Evolutionary conservation across 371 early-diverging fungal genomes (phyloP), one percentile per base, ranked within the genome.

Genomic region (Dichotomocladium elegans): DNA sequence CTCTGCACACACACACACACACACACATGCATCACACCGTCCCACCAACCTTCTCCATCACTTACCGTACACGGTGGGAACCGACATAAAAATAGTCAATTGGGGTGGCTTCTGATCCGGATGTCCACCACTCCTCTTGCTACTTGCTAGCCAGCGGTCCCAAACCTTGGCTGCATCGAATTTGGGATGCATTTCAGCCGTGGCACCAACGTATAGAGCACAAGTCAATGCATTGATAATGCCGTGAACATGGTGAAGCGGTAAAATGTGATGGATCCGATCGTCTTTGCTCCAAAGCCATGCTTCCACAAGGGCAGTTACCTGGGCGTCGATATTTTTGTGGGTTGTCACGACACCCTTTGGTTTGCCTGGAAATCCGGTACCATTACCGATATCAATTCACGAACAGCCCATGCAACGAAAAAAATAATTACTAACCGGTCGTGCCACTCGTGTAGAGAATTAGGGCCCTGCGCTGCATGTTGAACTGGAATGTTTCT

Each of bases 181-280:
- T 44, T 81, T 81, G 15, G 77, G 72, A 40, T 80, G 45, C 81
- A 92, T 87, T 64, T 93, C 92, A 9, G 85, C 75, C 0, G 87
- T 85, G 1, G 90, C 93, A 31, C 92, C 91, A 14, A 68, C 53
- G 51, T 71, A 83, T 15, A 92, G 64, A 4, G 83, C 77, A 42
- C 86, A 82, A 19, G 72, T 55, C 41, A 90, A 54, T 0, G 85
- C 89, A 70, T 89, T 81, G 21, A 82, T 57, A 10, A 82, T 60
- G 24, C 80, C 92, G 51, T 94, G 95, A 4, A 91, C 74, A 60
- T 94, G 95, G 61, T 93, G 91, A 15, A 94, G 63, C 0, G 95
- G 95, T 3, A 94, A 72, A 22, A 83, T 72, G 51, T 93, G 89
- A 30, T 90, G 78, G 45, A 93, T 82, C 9, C 81, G 63, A 64